Evolutionary conservation across 345 rosid species (phyloP).

Genomic region (Linum tenue): DNA sequence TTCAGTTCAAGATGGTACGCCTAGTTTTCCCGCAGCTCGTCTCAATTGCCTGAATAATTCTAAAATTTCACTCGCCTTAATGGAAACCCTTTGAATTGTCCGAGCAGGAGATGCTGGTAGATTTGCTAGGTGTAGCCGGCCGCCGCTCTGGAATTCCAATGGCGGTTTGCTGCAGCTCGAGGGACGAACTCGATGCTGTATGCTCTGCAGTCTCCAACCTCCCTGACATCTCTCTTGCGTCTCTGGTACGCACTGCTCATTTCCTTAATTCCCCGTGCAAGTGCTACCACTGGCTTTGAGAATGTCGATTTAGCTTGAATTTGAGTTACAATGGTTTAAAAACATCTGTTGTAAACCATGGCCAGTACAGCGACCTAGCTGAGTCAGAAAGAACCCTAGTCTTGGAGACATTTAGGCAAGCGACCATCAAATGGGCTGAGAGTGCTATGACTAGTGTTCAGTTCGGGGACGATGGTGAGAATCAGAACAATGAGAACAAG

Average conservation of each 20-base stretch:
- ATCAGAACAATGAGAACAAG: constrained; percentile 34
- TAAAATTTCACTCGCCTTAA: no score
- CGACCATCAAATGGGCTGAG: constrained; percentile 49
- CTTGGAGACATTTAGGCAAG: constrained; percentile 54
- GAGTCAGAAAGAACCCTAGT: constrained; percentile 47
- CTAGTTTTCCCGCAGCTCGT: neutral
- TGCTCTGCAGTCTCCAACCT: constrained; percentile 67
- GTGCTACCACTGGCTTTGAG: no score
- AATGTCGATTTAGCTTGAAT: no score
- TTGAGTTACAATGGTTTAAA: neutral
- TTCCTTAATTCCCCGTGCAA: no score
- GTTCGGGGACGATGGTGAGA: constrained; percentile 29
- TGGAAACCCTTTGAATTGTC: neutral
- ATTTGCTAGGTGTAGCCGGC: constrained; percentile 52
- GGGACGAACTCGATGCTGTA: constrained; percentile 88
- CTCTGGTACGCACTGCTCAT: constrained; percentile 35
- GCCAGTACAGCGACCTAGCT: constrained; percentile 66
- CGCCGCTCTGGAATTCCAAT: constrained; percentile 63
- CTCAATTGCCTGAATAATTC: neutral
- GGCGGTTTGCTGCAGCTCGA: constrained; percentile 80
- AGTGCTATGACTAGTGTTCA: constrained; percentile 18
- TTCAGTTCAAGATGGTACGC: constrained; percentile 72
- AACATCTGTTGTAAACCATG: constrained; percentile 2
- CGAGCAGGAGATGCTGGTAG: constrained; percentile 62
- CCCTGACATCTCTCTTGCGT: constrained; percentile 54